Evolutionary conservation across 2,329 filamentous ascomycete species (phyloP).

Genomic region (Ophiostoma populinum): DNA sequence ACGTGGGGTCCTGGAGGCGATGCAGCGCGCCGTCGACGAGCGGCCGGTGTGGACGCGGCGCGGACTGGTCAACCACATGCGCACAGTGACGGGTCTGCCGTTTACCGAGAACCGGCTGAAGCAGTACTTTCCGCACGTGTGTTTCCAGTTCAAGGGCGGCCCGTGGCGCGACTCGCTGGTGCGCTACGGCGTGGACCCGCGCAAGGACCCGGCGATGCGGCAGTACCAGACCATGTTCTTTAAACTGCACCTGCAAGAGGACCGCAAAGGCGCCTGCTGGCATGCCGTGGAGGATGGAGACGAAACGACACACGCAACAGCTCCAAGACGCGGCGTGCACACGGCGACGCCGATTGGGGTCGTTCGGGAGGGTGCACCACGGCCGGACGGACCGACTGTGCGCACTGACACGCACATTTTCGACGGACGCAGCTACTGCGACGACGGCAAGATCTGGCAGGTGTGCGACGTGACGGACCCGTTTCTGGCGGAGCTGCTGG

Average conservation of each 20-base stretch:
- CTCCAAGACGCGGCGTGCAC: neutral
- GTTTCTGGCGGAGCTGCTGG: constrained; percentile 47
- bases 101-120: constrained; percentile 41
- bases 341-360: no score
- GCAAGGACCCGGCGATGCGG: constrained; percentile 57
- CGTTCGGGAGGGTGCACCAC: no score
- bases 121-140: constrained; percentile 64
- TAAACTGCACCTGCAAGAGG: constrained; percentile 42
- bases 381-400: no score
- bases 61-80: constrained; percentile 58
- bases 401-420: constrained; percentile 59
- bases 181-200: constrained; percentile 72
- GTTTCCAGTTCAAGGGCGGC: constrained; percentile 83
- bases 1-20: constrained; percentile 38
- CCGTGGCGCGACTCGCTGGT: constrained; percentile 84
- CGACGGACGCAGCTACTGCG: constrained; percentile 56
- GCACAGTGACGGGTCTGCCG: constrained; percentile 18
- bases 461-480: constrained; percentile 83
- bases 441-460: constrained; percentile 86
- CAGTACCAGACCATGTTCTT: constrained; percentile 83
- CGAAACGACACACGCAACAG: constrained; percentile 4
- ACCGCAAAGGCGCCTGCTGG: constrained; percentile 24
- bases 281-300: constrained; percentile 11
- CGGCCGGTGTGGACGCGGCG: constrained; percentile 79
- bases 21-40: constrained; percentile 49